phyloP scores from a whole-genome alignment of 2,329 filamentous ascomycete species.

The Fusarium citri region DNA sequence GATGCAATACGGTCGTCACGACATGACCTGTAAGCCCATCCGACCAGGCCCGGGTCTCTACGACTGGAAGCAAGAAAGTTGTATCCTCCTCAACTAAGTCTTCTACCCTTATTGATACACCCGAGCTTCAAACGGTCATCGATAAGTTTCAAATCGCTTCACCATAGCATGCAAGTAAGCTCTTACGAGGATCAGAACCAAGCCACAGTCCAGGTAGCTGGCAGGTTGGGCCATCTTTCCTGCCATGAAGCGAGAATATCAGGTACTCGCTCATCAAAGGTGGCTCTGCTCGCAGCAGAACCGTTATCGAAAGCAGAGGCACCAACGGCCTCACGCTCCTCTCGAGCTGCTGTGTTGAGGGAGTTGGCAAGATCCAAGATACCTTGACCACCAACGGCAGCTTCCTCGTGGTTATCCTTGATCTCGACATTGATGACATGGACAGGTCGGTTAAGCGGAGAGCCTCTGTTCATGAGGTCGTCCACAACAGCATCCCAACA shows the following conservation, averaged over 20 bases:
- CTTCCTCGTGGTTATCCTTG: constrained; percentile 97
- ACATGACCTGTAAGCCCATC: background rate
- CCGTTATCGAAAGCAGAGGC: constrained; percentile 76
- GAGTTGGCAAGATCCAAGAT: constrained; percentile 91
- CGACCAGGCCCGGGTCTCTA: constrained; percentile 11
- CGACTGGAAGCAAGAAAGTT: constrained; percentile 6
- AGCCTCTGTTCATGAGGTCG: constrained; percentile 86
- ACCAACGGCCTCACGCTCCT: constrained; percentile 78
- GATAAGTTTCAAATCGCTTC: background rate
- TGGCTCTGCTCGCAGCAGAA: constrained; percentile 72
- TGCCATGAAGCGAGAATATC: constrained; percentile 95
- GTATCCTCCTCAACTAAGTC: background rate
- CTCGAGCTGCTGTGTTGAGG: constrained; percentile 81
- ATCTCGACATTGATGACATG: constrained; percentile 99
- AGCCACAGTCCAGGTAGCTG: constrained; percentile 91
- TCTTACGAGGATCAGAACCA: constrained; percentile 75
- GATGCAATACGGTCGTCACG: background rate
- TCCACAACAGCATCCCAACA: constrained; percentile 99
- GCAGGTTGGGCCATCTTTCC: constrained; percentile 90
- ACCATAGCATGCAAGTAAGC: background rate
- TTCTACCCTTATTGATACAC: background rate
- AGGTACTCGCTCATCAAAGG: constrained; percentile 93
- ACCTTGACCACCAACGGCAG: constrained; percentile 86
- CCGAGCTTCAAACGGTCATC: background rate
- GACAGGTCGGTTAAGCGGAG: constrained; percentile 89